Evolutionary conservation across 169 alveolate genomes (phyloP), one percentile per base, ranked within the genome.

Genomic region (Plasmodium reichenowi): DNA sequence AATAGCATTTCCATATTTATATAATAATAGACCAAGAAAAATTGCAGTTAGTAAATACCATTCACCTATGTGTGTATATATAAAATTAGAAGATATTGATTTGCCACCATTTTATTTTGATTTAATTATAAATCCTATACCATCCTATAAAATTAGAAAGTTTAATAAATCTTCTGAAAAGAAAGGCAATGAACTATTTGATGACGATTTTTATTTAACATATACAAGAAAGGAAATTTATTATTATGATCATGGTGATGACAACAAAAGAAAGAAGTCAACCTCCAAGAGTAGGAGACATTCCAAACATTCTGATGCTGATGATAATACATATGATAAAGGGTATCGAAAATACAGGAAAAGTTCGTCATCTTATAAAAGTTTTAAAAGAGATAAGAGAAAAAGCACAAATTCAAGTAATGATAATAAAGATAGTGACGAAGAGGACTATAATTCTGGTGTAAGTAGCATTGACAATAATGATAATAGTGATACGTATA

Each of bases 1-100:
- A 89, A 98, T 99, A 45, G 99, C 99, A 12, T 99, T 98, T 95
- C 99, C 99, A 15, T 98, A 96, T 96, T 94, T 99, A 64, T 99
- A 99, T 95, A 99, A 98, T 95, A 96, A 96, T 72, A 93, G 99
- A 72, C 99, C 99, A 15, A 95, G 99, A 88, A 92, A 92, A 94
- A 95, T 96, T 91, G 94, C 98, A 92, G 67, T 98, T 90, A 93
- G 99, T 91, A 80, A 93, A 22, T 97, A 96, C 70, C 97, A 96
- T 59, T 83, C 96, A 15, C 96, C 95, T 52, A 74, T 95, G 68
- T 93, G 96, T 74, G 93, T 97, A 47, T 97, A 94, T 92, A 93
- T 96, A 75, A 95, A 96, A 87, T 99, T 97, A 59, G 98, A 98
- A 26, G 97, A 95, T 85, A 98, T 98, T 13, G 98, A 96, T 78